Evolutionary conservation across 2,329 filamentous ascomycete genomes (phyloP), one percentile per base, ranked within the genome.

Genomic region (Daldinia eschscholtzii): DNA sequence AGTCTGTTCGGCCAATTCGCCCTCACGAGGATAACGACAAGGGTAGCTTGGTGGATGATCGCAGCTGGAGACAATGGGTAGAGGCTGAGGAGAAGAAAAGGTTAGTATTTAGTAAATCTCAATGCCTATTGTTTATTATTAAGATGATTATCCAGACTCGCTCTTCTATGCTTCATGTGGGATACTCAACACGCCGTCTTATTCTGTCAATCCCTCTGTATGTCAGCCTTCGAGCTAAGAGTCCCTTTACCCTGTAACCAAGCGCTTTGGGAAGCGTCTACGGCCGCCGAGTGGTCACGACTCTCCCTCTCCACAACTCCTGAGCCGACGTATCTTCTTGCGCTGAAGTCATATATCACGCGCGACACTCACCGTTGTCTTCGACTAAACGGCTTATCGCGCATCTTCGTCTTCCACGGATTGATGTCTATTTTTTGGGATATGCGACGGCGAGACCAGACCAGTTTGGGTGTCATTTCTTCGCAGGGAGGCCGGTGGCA

Each of bases 141-240:
- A 6, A 53, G 15, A 20, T 7, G 13, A 61, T n/a, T 3, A 78
- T 88, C 0, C 15, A 75, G 73, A 46, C 59, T 75, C 6, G 86
- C 87, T 0, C 82, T 89, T 42, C 80, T 89, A 4, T 90, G 87
- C 73, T 91, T 91, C 74, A 86, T 90, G 81, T 90, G 88, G 88
- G 88, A 90, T 70, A 89, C 87, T 0, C 88, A 90, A 61, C 88
- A 90, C 67, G 88, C 88, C 0, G 87, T 90, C 0, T 80, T 90
- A 0, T 90, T 90, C 75, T 89, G 87, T n/a, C 88, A 90, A 73
- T 89, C 86, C 4, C 81, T 91, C 0, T 90, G 88, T 77, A 90
- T 90, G 88, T 90, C 87, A 1, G 86, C 88, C 0, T 90, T 90
- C 57, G 88, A 90, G 72, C 81, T 91, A 0, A 83, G 87, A 0